Evolutionary conservation across 2,329 filamentous ascomycete species (phyloP).

Genomic region (Bipolaris oryzae): DNA sequence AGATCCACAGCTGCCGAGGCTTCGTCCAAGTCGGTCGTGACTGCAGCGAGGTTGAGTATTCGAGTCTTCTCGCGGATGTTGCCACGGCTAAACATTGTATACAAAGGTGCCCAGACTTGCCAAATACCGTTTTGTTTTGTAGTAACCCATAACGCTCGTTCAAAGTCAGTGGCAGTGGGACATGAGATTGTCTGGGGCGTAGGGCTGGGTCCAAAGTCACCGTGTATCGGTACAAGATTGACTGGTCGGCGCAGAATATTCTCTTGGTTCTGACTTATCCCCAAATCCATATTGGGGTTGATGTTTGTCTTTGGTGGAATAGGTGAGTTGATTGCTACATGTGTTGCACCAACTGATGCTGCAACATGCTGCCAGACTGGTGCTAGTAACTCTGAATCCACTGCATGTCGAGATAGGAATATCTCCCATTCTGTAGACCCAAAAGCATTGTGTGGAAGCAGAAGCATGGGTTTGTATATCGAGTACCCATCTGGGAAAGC

Average conservation of each 20-base stretch:
- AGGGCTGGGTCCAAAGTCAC: conserved; percentile 69
- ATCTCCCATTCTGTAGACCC: conserved; percentile 40
- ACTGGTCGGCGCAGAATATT: conserved; percentile 78
- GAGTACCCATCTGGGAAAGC: conserved; percentile 55
- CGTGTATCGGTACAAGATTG: conserved; percentile 71
- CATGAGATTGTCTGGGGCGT: conserved; percentile 22
- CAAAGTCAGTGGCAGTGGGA: conserved; percentile 61
- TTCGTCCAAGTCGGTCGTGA: conserved; percentile 25
- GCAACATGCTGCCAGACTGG: conserved; percentile 39
- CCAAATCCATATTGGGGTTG: not conserved
- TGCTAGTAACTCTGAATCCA: conserved; percentile 32
- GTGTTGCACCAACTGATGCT: conserved; percentile 55
- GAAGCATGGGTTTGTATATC: conserved; percentile 63
- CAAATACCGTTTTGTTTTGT: conserved; percentile 75
- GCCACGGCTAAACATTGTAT: conserved; percentile 93
- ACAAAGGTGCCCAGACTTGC: conserved; percentile 85
- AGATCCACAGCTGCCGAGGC: conserved; percentile 67
- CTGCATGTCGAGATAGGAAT: conserved; percentile 34
- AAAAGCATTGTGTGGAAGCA: conserved; percentile 60
- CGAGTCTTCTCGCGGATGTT: conserved; percentile 89
- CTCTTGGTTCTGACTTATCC: conserved; percentile 14
- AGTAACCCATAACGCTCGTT: conserved; percentile 75
- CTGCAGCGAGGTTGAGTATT: conserved; percentile 59
- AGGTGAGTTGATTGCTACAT: conserved; percentile 64
- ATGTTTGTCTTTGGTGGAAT: conserved; percentile 51